Evolutionary conservation across 202 grass and related monocot genomes (phyloP).

Genomic region (Tripidium arundinaceum): DNA sequence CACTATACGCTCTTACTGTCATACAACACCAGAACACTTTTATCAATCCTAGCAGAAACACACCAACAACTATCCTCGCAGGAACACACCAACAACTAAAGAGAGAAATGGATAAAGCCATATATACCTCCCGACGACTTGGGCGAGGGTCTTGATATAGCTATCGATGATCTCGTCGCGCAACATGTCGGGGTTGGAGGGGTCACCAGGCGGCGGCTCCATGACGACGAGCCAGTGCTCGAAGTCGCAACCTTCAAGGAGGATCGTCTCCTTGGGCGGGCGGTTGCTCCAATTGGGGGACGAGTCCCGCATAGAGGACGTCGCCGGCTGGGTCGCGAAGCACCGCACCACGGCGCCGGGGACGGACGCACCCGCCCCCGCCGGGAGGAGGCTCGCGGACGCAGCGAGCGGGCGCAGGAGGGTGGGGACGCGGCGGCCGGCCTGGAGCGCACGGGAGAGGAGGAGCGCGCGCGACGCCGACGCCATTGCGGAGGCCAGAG

Average conservation of each 20-base stretch:
- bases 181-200: constrained; percentile 22
- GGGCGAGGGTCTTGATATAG: constrained; percentile 65
- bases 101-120: not conserved
- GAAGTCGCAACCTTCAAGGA: constrained; percentile 74
- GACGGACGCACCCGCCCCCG: not conserved
- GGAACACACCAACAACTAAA: not conserved
- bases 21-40: not conserved
- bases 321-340: constrained; percentile 54
- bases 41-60: no score
- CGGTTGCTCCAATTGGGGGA: constrained; percentile 77
- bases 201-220: constrained; percentile 54
- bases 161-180: constrained; percentile 59
- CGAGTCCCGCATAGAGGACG: constrained; percentile 53
- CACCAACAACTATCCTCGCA: no score
- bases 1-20: no score
- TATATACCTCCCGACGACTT: constrained; percentile 48
- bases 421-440: not conserved
- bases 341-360: not conserved
- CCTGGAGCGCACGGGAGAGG: constrained; percentile 17
- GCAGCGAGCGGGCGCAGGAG: constrained; percentile 34
- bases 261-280: constrained; percentile 70
- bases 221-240: constrained; percentile 73
- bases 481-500: constrained; percentile 30
- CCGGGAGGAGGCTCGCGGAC: constrained; percentile 31
- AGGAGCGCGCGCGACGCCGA: constrained; percentile 38